These are phyloP conservation scores for Hygrophorus pudorinus DNA, from an alignment of 768 basidiomycete genomes.

Conservation along the genomic window DNA sequence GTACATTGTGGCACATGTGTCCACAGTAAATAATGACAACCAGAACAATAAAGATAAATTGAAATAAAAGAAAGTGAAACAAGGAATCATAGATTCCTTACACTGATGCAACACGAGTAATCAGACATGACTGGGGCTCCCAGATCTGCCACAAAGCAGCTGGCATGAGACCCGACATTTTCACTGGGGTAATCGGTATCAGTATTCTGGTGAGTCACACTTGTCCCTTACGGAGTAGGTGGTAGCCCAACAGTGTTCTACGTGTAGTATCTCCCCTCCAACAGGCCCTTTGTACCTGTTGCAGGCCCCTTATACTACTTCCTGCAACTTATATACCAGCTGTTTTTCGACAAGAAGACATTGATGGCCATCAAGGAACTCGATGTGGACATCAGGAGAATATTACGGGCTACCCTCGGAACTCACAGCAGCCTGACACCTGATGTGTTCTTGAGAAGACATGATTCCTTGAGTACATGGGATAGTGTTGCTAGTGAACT, in stretches of 20 bases:
- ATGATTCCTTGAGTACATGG: too few relatives aligned
- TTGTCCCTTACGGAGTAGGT: not conserved
- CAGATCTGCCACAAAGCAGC: conserved; percentile 60
- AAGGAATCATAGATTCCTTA: too few relatives aligned
- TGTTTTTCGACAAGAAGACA: conserved; percentile 47
- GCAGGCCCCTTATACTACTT: conserved; percentile 29
- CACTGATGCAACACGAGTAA: too few relatives aligned
- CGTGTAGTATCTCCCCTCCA: conserved; percentile 49
- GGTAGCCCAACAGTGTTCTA: not conserved
- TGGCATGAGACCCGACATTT: conserved; percentile 54
- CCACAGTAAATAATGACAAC: too few relatives aligned
- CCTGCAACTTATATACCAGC: conserved; percentile 51
- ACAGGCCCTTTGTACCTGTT: conserved; percentile 38
- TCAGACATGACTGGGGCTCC: conserved; percentile 71
- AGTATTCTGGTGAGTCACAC: conserved; percentile 49
- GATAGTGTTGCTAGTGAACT: too few relatives aligned
- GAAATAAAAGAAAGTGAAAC: too few relatives aligned
- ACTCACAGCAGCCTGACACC: too few relatives aligned
- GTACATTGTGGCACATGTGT: too few relatives aligned
- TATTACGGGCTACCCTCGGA: too few relatives aligned
- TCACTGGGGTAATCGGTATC: conserved; percentile 46
- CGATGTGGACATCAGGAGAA: too few relatives aligned
- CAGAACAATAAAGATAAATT: too few relatives aligned
- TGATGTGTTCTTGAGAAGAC: too few relatives aligned
- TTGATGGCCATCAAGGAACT: conserved; percentile 44